phyloP scores from a whole-genome alignment of 2,329 filamentous ascomycete species.

The Trichoderma aggressivum region DNA sequence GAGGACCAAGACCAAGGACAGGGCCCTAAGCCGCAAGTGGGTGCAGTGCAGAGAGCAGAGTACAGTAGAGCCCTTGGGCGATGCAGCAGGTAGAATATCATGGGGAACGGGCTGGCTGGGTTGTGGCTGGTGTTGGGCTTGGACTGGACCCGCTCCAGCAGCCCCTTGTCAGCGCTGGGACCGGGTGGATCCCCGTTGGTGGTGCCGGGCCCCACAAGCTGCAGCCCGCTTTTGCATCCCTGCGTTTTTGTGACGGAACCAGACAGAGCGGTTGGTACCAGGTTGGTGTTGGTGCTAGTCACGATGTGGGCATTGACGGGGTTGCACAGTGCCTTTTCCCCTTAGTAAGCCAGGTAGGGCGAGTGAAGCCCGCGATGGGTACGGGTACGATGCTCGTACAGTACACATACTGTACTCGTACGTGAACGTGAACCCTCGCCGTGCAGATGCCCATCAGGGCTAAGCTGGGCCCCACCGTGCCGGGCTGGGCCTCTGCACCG shows the following conservation, averaged over 20 bases:
- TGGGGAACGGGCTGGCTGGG: neutral
- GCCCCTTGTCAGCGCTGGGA: neutral
- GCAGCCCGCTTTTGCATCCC: neutral
- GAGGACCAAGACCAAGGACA: neutral
- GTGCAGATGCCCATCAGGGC: neutral
- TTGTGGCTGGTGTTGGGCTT: constrained; percentile 7
- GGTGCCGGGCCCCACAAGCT: neutral
- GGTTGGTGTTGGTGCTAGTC: neutral
- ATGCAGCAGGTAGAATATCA: neutral
- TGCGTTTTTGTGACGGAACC: neutral
- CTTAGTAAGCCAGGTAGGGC: neutral
- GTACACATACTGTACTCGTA: too few relatives aligned
- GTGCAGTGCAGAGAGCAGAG: neutral
- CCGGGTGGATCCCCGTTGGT: neutral
- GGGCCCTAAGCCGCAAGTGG: neutral
- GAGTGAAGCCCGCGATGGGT: too few relatives aligned
- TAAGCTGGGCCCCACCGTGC: constrained; percentile 7
- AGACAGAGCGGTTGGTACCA: neutral
- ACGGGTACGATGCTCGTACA: too few relatives aligned
- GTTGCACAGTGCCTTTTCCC: neutral
- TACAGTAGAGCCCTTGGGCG: neutral
- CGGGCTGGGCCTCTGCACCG: constrained; percentile 14
- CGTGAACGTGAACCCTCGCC: neutral
- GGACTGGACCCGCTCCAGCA: neutral
- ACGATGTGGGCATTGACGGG: too few relatives aligned